Evolutionary conservation across 1,284 basidiomycete species (phyloP).

Genomic region (Sphagnurus paluster): DNA sequence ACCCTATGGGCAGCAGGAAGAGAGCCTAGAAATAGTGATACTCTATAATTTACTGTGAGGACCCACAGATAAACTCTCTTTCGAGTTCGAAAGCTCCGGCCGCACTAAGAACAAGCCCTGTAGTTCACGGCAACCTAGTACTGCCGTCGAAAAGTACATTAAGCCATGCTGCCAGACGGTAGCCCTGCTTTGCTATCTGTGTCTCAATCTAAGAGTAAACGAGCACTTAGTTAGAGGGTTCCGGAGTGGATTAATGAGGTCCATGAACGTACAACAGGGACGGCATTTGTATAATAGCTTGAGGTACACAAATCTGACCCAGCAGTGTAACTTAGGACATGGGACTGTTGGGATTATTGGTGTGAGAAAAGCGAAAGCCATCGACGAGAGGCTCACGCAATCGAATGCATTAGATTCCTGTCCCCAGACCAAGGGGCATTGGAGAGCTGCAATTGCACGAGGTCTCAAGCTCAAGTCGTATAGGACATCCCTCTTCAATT

Average conservation of each 20-base stretch:
- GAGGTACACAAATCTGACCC: constrained; percentile 50
- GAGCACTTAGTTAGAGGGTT: not conserved
- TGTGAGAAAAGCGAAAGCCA: not conserved
- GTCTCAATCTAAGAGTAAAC: constrained; percentile 41
- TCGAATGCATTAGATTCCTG: constrained; percentile 49
- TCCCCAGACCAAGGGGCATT: constrained; percentile 53
- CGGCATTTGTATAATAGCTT: constrained; percentile 45
- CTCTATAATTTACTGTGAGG: too few relatives aligned
- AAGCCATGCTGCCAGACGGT: constrained; percentile 54
- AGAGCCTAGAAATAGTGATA: too few relatives aligned
- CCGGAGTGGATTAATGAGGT: not conserved
- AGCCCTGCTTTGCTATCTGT: constrained; percentile 58
- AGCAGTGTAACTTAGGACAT: constrained; percentile 45
- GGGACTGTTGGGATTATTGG: constrained; percentile 38
- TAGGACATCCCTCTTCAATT: constrained; percentile 27
- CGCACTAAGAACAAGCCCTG: too few relatives aligned
- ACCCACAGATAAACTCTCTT: too few relatives aligned
- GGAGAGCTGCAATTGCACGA: constrained; percentile 38
- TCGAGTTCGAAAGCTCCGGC: too few relatives aligned
- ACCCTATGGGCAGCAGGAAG: too few relatives aligned
- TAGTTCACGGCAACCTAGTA: constrained; percentile 29
- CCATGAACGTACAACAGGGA: constrained; percentile 44
- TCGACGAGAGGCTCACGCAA: constrained; percentile 41
- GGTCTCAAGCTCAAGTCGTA: constrained; percentile 34
- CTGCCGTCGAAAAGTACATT: constrained; percentile 48